Evolutionary conservation across 495 filamentous ascomycete species (phyloP), one percentile per base, ranked within the genome.

Genomic region (Penicillium paxilli): DNA sequence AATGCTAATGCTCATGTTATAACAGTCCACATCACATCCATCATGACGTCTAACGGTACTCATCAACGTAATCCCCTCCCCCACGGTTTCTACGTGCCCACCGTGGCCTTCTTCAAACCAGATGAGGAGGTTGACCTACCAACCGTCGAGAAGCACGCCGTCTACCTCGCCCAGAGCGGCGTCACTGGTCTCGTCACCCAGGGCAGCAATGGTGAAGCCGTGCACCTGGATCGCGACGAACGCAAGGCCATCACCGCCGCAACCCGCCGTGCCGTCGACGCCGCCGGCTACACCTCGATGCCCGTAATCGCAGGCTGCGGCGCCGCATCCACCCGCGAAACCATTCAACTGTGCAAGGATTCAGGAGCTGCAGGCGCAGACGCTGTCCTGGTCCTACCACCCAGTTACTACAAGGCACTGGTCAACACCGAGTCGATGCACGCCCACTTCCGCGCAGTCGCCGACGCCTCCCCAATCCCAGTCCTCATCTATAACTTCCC

Each of bases 401-500:
- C 92, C 16, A 83, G 84, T 28, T 97, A 96, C 72, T 97, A 96
- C 73, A 82, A 84, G 59, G 66, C 82, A 9, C 76, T 92, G 19
- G 78, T 86, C 57, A 76, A 52, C 19, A 62, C 65, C 20, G 79
- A 80, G 23, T 79, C 82, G 14, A 65, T 96, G 41, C 67, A 86
- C 40, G 79, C 85, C 25, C 92, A 87, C 73, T 96, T 95, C 80
- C 79, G 74, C 32, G 79, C 83, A 35, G 88, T 96, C 21, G 92
- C 92, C 22, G 82, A 86, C 62, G 82, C 83, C 7, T 94, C 90
- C 1, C 92, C 91, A 5, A 81, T 97, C 42, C 92, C 92, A 1
- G 80, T 97, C 51, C 77, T 96, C 54, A 92, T 97, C 66, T 97
- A 97, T 78, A 97, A 96, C 75, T 97, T 87, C 73, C 92, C 92